Conservation (phyloP, 202 grass and related monocot species). For the Musa balbisiana region DNA sequence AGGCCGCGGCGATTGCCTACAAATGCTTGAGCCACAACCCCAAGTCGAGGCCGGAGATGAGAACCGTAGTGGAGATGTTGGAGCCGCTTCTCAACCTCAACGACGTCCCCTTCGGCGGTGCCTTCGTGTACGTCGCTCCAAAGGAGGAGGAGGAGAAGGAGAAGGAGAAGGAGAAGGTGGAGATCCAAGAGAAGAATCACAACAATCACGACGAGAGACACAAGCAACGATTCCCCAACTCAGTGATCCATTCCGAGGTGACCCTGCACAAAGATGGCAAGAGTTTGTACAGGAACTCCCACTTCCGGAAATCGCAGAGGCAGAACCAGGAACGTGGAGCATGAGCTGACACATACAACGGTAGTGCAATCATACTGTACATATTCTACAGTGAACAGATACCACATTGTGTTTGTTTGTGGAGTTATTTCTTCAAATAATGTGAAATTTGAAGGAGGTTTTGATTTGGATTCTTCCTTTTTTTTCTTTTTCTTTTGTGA, state of each 20-base stretch:
- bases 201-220: background rate
- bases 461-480: background rate
- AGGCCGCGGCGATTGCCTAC: constrained; percentile 8
- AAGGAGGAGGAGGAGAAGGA: background rate
- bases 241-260: background rate
- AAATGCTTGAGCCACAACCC: constrained; percentile 8
- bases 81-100: background rate
- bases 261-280: constrained; percentile 1
- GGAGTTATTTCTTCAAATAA: background rate
- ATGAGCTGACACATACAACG: background rate
- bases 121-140: background rate
- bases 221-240: constrained; percentile 6
- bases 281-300: background rate
- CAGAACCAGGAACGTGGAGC: constrained; percentile 8
- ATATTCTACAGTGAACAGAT: background rate
- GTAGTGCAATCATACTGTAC: background rate
- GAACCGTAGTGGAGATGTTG: background rate
- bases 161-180: background rate
- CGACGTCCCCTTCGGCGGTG: background rate
- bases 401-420: background rate
- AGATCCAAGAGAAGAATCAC: background rate
- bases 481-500: background rate
- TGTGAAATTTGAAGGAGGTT: background rate
- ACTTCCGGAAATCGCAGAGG: background rate
- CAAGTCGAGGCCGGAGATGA: constrained; percentile 1